These are phyloP conservation scores for Ustilago curta DNA, from an alignment of 1,284 basidiomycete genomes.

Conservation along the genomic window DNA sequence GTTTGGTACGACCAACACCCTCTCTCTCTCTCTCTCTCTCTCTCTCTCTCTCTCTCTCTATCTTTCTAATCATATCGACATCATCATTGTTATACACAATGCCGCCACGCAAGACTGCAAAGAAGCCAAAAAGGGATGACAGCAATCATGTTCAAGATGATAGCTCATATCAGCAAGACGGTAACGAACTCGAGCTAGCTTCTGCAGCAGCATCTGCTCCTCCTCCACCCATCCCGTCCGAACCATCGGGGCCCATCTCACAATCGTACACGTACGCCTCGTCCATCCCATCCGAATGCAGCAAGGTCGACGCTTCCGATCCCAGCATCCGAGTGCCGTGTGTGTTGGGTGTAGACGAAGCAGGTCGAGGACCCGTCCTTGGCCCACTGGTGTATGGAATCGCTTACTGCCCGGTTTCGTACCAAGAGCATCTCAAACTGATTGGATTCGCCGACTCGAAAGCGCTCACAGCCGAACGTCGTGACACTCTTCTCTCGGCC, in stretches of 20 bases:
- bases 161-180: constrained; percentile 9
- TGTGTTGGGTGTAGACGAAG: constrained; percentile 90
- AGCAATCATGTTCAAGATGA: constrained; percentile 16
- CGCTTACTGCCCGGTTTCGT: constrained; percentile 87
- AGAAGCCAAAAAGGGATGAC: not conserved
- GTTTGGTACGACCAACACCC: constrained; percentile 26
- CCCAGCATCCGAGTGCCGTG: constrained; percentile 51
- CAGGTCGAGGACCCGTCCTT: constrained; percentile 91
- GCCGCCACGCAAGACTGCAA: constrained; percentile 28
- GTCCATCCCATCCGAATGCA: constrained; percentile 34
- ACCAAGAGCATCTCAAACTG: constrained; percentile 77
- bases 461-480: constrained; percentile 77
- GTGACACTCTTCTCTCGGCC: constrained; percentile 66
- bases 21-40: not conserved
- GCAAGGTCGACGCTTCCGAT: constrained; percentile 21
- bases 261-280: constrained; percentile 50
- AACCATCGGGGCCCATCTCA: constrained; percentile 29
- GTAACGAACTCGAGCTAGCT: not conserved
- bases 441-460: constrained; percentile 98
- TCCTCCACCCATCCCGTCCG: constrained; percentile 46
- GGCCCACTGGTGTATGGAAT: constrained; percentile 94
- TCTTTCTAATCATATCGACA: not conserved
- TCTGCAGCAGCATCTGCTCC: constrained; percentile 21
- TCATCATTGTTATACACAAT: constrained; percentile 6
- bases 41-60: not conserved